Percentiles rank a stretch among this genome's conserved stretches.
These are phyloP conservation scores for Fusarium pseudoanthophilum DNA, from an alignment of 2,329 filamentous ascomycete genomes.

Conservation along the genomic window DNA sequence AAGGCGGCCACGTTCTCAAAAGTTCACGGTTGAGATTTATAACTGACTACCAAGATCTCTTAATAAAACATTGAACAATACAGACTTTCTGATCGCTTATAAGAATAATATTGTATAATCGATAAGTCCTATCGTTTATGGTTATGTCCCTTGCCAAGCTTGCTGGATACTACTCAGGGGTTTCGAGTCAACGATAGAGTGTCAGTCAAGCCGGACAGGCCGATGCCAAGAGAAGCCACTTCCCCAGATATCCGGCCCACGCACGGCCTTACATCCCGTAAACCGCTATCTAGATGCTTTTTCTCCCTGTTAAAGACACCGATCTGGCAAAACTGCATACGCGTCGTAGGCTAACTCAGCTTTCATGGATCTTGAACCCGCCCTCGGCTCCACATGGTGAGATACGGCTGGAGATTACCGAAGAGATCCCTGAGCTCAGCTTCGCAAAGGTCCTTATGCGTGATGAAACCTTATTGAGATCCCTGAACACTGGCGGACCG, in stretches of 20 bases:
- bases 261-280: background rate
- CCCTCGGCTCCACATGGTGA: background rate
- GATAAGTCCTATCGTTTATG: background rate
- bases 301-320: too few species aligned
- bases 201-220: background rate
- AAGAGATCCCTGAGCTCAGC: background rate
- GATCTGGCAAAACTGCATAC: background rate
- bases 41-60: background rate
- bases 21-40: too few species aligned
- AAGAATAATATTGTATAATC: background rate
- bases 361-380: background rate
- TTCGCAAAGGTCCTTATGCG: fast-evolving
- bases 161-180: background rate
- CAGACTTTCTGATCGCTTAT: background rate
- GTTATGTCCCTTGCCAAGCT: background rate
- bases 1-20: background rate
- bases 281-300: background rate
- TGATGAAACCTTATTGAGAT: fast-evolving
- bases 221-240: background rate
- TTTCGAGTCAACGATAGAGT: background rate
- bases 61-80: fast-evolving
- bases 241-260: background rate
- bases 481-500: background rate
- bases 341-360: background rate
- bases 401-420: background rate